Evolutionary conservation across 2,329 filamentous ascomycete genomes (phyloP).

Genomic region (Alternaria longipes): DNA sequence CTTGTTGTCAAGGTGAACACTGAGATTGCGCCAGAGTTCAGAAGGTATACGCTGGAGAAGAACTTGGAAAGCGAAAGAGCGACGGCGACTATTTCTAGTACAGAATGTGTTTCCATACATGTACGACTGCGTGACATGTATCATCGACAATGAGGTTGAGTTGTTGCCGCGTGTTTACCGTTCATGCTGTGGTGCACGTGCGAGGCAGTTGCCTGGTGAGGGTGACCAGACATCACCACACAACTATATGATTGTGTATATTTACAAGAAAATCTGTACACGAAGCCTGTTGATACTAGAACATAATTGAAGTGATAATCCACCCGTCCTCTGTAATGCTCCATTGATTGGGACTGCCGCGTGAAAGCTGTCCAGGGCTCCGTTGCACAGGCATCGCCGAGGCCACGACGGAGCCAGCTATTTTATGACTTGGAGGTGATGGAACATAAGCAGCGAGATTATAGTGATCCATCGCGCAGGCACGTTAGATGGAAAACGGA

Average conservation of each 20-base stretch:
- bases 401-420: not conserved
- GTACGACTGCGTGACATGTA: not conserved
- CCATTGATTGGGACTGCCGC: not conserved
- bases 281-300: too few relatives aligned
- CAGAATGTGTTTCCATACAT: not conserved
- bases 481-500: rapidly evolving
- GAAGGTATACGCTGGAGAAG: not conserved
- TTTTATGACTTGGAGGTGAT: not conserved
- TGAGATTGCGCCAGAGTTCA: not conserved
- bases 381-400: not conserved
- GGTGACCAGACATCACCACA: not conserved
- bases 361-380: not conserved
- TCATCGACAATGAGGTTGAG: not conserved
- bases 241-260: not conserved
- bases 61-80: not conserved
- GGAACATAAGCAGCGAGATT: rapidly evolving
- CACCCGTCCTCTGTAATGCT: not conserved
- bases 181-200: not conserved
- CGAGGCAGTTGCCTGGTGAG: not conserved
- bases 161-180: not conserved
- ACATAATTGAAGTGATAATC: not conserved
- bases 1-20: not conserved
- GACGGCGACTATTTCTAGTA: too few relatives aligned
- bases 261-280: not conserved
- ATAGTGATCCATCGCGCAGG: not conserved